Percentiles rank a stretch among this genome's conserved stretches.
Conservation (phyloP, 1,284 basidiomycete species). For the Sporisorium sorghi region DNA sequence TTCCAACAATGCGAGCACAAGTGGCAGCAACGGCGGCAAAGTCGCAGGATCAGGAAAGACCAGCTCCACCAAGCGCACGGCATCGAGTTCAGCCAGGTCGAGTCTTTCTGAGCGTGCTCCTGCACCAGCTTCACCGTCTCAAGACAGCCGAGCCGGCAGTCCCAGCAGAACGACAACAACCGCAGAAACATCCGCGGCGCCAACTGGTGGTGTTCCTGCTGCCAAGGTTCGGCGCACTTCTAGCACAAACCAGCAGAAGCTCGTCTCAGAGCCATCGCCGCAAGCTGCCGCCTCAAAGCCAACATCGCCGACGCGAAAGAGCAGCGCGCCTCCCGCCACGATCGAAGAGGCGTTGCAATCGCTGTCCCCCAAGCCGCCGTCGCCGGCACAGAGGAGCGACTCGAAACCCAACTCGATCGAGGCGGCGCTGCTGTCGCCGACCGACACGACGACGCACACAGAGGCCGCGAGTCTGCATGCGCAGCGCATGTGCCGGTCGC, state of each 20-base stretch:
- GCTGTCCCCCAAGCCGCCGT: slow-evolving; percentile 14
- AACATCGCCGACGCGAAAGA: background rate
- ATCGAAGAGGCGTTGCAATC: slow-evolving; percentile 15
- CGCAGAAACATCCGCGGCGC: slow-evolving; percentile 13
- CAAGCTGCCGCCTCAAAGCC: background rate
- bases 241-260: slow-evolving; percentile 20
- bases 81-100: slow-evolving; percentile 11
- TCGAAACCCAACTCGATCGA: slow-evolving; percentile 33
- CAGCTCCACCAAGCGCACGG: slow-evolving; percentile 28
- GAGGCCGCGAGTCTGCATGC: slow-evolving; percentile 37
- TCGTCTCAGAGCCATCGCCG: slow-evolving; percentile 3
- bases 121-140: slow-evolving; percentile 2
- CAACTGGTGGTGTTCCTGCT: slow-evolving; percentile 15
- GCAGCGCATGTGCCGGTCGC: slow-evolving; percentile 24
- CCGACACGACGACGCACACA: slow-evolving; percentile 38
- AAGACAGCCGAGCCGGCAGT: slow-evolving; percentile 2
- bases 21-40: background rate
- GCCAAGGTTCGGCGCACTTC: slow-evolving; percentile 40
- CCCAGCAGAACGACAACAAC: slow-evolving; percentile 12
- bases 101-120: slow-evolving; percentile 4
- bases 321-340: slow-evolving; percentile 5
- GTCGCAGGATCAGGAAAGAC: background rate
- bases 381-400: slow-evolving; percentile 14
- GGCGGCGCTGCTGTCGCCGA: slow-evolving; percentile 38
- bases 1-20: background rate